Evolutionary conservation across 176 grass and related monocot genomes (phyloP), one percentile per base, ranked within the genome.

Genomic region (Musa acuminata): DNA sequence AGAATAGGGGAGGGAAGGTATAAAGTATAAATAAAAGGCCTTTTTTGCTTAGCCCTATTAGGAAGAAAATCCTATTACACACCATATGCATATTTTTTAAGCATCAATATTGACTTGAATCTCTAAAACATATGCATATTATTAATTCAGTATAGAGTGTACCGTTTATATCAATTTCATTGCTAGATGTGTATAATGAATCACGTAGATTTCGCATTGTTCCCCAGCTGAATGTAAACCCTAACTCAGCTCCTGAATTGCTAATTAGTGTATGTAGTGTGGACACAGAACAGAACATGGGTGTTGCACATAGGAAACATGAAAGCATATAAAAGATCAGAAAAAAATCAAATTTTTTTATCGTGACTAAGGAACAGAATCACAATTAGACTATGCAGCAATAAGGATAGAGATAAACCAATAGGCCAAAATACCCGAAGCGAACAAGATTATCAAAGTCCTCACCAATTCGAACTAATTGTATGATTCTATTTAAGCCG

Each of bases 401-500:
- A 60, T 9, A 60, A 60, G 7, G 57, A 17, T 20, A 9, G 57
- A 60, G 5, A n/a, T 19, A 29, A 29, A 59, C 55, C 16, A 6
- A 59, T 16, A 29, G 29, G 29, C 35, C 35, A 43, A 6, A 43
- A 43, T 43, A 43, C 35, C 29, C 29, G 2, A 17, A 59, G n/a
- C 55, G 19, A 59, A 59, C n/a, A 57, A 57, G 13, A 59, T 59
- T 0, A 59, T 59, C 16, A 59, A 17, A 59, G 55, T 19, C 2
- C 55, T 59, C 55, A 59, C 55, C 24, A 12, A 48, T 29, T 67
- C 14, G 23, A 13, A 16, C 9, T 11, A 67, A 9, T 29, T 29
- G 29, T 3, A 29, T 13, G 25, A 21, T 50, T 20, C 1, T 51
- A 64, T 9, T 83, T 76, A 96, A 68, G 72, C 76, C 8, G 92